A percentile compares a stretch with the other conserved stretches of the same genome.
These are phyloP conservation scores for Phytophthora idaei DNA, from an alignment of 352 stramenopile species.

Conservation along the genomic window DNA sequence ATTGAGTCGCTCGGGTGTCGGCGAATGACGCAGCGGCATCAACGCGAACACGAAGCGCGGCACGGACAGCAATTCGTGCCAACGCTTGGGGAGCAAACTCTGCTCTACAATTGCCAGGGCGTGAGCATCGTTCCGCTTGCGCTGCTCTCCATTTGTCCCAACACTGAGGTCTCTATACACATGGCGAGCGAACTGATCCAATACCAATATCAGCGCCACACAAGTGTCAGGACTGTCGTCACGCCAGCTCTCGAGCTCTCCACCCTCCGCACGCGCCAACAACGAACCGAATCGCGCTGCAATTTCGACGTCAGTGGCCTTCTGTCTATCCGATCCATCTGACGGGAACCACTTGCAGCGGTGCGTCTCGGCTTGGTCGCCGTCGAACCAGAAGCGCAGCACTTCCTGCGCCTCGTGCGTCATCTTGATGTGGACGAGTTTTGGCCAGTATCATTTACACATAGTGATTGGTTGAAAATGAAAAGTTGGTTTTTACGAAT, in stretches of 20 bases:
- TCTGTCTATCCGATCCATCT: constrained; percentile 55
- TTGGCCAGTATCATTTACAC: constrained; percentile 12
- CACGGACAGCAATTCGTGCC: constrained; percentile 58
- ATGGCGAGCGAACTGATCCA: constrained; percentile 90
- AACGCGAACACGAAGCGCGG: constrained; percentile 79
- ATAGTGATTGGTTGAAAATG: constrained; percentile 14
- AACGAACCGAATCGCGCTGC: constrained; percentile 42
- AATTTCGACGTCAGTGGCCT: constrained; percentile 49
- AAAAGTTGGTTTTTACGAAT: constrained; percentile 4
- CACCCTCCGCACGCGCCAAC: constrained; percentile 46
- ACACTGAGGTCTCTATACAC: constrained; percentile 56
- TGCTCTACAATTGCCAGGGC: constrained; percentile 51
- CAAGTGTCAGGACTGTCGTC: constrained; percentile 35
- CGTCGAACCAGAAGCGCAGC: constrained; percentile 70
- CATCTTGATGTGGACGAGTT: constrained; percentile 21
- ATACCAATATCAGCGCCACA: constrained; percentile 82
- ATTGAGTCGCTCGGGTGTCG: constrained; percentile 60
- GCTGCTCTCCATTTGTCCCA: constrained; percentile 20
- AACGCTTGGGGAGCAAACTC: constrained; percentile 47
- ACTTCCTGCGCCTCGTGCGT: constrained; percentile 37
- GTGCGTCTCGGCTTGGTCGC: constrained; percentile 54
- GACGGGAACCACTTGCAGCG: constrained; percentile 71
- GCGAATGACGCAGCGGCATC: constrained; percentile 88
- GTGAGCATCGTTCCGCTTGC: constrained; percentile 53
- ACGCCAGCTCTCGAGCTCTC: constrained; percentile 60